Percentiles rank a stretch among this genome's conserved stretches.
These are phyloP conservation scores for Leptoxyphium fumago DNA, from an alignment of 2,329 filamentous ascomycete species.

Conservation along the genomic window DNA sequence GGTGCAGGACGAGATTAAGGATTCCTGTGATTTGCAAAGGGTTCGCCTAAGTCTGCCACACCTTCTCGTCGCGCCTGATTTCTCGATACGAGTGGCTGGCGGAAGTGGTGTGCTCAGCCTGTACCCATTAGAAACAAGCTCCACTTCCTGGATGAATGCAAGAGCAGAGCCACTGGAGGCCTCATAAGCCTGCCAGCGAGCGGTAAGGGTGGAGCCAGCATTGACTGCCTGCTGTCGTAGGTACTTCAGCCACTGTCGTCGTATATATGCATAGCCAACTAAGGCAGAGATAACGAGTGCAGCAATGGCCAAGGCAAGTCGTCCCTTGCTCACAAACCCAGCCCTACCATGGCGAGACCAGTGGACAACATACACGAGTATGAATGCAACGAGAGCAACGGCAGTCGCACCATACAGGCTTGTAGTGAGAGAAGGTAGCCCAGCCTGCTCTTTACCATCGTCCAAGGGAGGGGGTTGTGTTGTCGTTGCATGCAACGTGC, in stretches of 20 bases:
- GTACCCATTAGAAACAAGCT: constrained; percentile 83
- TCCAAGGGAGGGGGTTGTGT: constrained; percentile 7
- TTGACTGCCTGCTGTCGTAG: constrained; percentile 59
- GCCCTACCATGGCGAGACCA: constrained; percentile 46
- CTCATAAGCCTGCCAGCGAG: constrained; percentile 68
- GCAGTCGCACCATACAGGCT: constrained; percentile 51
- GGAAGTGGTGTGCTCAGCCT: constrained; percentile 78
- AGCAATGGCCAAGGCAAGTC: constrained; percentile 30
- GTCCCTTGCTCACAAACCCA: constrained; percentile 42
- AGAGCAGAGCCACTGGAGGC: constrained; percentile 60
- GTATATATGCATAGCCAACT: constrained; percentile 55
- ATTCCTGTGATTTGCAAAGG: constrained; percentile 54
- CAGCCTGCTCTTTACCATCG: constrained; percentile 7
- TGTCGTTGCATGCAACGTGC: constrained; percentile 20
- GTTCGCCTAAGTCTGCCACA: constrained; percentile 66
- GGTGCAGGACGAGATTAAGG: constrained; percentile 57
- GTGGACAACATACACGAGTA: constrained; percentile 51
- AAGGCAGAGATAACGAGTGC: constrained; percentile 39
- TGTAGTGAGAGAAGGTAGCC: constrained; percentile 26
- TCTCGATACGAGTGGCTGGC: constrained; percentile 83
- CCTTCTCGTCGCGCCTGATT: constrained; percentile 52
- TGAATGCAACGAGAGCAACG: constrained; percentile 48
- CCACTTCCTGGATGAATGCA: constrained; percentile 83
- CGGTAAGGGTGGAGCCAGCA: constrained; percentile 53
- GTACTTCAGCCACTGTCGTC: constrained; percentile 69